Conservation (phyloP, 805 yeast species). For the Metschnikowia reukaufii region DNA sequence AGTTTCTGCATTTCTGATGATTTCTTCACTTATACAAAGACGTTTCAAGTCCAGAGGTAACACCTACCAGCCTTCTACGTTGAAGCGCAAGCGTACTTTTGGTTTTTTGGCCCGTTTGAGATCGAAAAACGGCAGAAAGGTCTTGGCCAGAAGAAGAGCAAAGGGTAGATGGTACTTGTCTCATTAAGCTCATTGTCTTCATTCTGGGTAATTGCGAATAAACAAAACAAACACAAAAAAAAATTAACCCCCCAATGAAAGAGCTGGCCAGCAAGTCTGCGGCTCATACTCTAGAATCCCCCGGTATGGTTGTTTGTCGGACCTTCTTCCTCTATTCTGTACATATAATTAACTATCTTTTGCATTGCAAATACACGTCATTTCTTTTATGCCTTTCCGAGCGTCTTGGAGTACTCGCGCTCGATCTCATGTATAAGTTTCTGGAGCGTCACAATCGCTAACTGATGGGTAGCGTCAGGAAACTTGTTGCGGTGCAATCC, state of each 20-base stretch:
- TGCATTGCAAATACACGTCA: slow-evolving; percentile 10
- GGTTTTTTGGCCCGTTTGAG: slow-evolving; percentile 88
- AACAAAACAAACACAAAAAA: no score
- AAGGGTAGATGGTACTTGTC: slow-evolving; percentile 95
- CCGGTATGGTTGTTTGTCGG: not conserved
- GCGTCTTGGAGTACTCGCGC: slow-evolving; percentile 46
- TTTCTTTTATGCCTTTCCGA: slow-evolving; percentile 40
- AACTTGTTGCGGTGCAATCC: slow-evolving; percentile 85
- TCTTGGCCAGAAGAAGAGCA: slow-evolving; percentile 71
- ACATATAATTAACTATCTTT: slow-evolving; percentile 1
- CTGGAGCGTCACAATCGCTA: slow-evolving; percentile 71
- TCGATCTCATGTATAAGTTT: slow-evolving; percentile 71
- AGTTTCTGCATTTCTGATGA: slow-evolving; percentile 22
- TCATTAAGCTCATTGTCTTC: slow-evolving; percentile 50
- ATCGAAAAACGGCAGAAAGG: slow-evolving; percentile 71
- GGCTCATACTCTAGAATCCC: no score
- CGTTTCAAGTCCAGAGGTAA: slow-evolving; percentile 91
- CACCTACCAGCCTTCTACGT: slow-evolving; percentile 90
- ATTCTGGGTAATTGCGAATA: no score
- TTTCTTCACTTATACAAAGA: slow-evolving; percentile 45
- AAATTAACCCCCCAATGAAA: no score
- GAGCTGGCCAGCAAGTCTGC: no score
- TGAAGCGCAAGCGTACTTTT: slow-evolving; percentile 83
- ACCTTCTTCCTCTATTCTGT: slow-evolving; percentile 5
- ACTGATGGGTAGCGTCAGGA: slow-evolving; percentile 85